phyloP scores from a whole-genome alignment of 495 filamentous ascomycete species.

The Hypoxylon fragiforme region DNA sequence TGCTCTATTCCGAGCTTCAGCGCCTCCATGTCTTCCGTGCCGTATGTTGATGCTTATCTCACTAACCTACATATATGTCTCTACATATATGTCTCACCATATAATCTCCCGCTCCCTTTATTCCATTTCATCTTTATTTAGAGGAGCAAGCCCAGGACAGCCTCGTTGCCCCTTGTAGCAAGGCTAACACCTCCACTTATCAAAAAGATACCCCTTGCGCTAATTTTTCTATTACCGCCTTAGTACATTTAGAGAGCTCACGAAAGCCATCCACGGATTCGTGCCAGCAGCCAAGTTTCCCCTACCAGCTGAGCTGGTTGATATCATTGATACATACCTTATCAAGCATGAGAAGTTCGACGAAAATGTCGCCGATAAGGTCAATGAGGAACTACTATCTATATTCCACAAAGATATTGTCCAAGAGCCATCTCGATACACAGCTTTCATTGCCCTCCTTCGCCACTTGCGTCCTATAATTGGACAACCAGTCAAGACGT shows the following conservation, averaged over 20 bases:
- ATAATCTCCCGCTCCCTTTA: too few relatives aligned
- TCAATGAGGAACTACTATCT: conserved; percentile 67
- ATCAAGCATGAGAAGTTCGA: conserved; percentile 61
- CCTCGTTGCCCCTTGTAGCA: conserved; percentile 4
- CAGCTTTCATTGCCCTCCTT: conserved; percentile 64
- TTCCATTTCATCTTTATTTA: background rate
- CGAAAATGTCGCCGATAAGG: conserved; percentile 60
- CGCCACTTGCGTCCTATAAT: conserved; percentile 62
- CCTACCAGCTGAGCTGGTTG: conserved; percentile 62
- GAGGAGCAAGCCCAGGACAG: background rate
- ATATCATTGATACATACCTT: conserved; percentile 63
- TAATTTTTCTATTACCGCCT: conserved; percentile 9
- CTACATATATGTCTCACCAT: too few relatives aligned
- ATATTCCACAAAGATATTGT: conserved; percentile 61
- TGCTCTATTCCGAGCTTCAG: conserved; percentile 26
- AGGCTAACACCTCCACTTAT: background rate
- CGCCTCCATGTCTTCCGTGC: conserved; percentile 36
- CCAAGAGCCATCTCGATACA: conserved; percentile 56
- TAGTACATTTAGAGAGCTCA: conserved; percentile 63
- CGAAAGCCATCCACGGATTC: conserved; percentile 59
- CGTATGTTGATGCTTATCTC: conserved; percentile 28
- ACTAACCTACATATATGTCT: background rate
- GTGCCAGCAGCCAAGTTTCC: conserved; percentile 57
- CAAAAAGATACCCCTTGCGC: conserved; percentile 4
- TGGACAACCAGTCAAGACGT: conserved; percentile 52